Percentiles rank a stretch among this genome's conserved stretches.
phyloP scores from a whole-genome alignment of 164 flowering plant genomes.

The Warburgia ugandensis region DNA sequence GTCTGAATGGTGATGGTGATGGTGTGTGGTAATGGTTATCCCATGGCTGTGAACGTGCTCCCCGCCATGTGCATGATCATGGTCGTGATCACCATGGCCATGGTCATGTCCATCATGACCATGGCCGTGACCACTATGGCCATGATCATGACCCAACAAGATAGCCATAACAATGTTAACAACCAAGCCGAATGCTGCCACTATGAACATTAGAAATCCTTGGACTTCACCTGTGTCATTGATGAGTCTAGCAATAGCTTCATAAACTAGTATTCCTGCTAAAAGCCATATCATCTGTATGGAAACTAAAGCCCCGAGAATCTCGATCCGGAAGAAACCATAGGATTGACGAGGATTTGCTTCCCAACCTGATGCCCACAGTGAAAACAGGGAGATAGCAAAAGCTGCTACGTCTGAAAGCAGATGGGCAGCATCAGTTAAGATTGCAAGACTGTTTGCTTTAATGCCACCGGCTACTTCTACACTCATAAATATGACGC shows the following conservation, averaged over 20 bases:
- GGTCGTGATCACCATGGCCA: conserved; percentile 24
- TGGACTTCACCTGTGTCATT: conserved; percentile 57
- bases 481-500: conserved; percentile 65
- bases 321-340: conserved; percentile 84
- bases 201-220: conserved; percentile 69
- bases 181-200: conserved; percentile 72
- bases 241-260: conserved; percentile 64
- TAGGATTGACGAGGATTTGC: conserved; percentile 85
- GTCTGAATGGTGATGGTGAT: conserved; percentile 18
- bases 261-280: conserved; percentile 80
- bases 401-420: conserved; percentile 89
- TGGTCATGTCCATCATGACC: conserved; percentile 22
- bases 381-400: conserved; percentile 78
- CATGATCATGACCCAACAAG: conserved; percentile 63
- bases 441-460: conserved; percentile 84
- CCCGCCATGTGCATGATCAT: conserved; percentile 17
- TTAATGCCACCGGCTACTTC: conserved; percentile 82
- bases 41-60: conserved; percentile 3
- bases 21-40: conserved; percentile 19
- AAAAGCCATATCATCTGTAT: conserved; percentile 73
- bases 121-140: conserved; percentile 27
- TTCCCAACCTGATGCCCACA: conserved; percentile 96
- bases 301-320: conserved; percentile 81
- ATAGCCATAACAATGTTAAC: conserved; percentile 76
- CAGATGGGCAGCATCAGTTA: conserved; percentile 89